Base-by-base conservation (phyloP, 2,329 filamentous ascomycete species). In the Kalmusia sp. region DNA sequence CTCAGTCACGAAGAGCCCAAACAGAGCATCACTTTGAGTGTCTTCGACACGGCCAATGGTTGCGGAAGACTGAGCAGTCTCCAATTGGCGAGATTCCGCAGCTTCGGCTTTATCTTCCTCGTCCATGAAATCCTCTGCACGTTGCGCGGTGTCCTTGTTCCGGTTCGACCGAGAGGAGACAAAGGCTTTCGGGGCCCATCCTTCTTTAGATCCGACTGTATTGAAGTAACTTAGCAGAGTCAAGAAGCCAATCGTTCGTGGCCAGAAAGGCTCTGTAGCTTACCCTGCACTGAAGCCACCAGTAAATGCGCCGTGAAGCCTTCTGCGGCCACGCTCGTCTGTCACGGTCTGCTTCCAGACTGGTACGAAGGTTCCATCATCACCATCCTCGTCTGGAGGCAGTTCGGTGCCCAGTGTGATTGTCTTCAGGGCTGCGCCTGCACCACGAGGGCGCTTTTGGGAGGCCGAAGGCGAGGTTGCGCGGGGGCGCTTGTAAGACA, bases 281-380 rank as follows among this genome's bases (percentile, higher is more conserved):
- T 84, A 93, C 88, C 95, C 95, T 79, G 95, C 95, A 79, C 92
- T 97, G 79, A 90, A 99, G 25, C 95, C 95, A 64, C 95, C 95
- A 1, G 92, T 97, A 70, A 99, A 99, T 58, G 95, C 95, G 59
- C 95, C 95, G 75, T 99, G 95, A 3, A 99, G 82, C 49, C 95
- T 86, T 76, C 96, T 93, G 64, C 93, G 83, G 14, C 95, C 95
- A 61, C 87, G 87, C 70, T 97, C 95, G 76, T 99, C 95, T 54
- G 89, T 90, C 72, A 96, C 93, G 71, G 97, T 93, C 80, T 99
- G 95, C 79, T 98, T 96, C 92, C 95, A 98, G n/a, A 96, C 77
- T 0, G 95, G 95, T 14, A 96, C 85, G 71, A 93, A 98, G 34
- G 91, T 92, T 57, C 93, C 93, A 78, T 97, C 91, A 73, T 98